Evolutionary conservation across 2,329 filamentous ascomycete genomes (phyloP), one percentile per base, ranked within the genome.

Genomic region (Aureobasidium leucospermi): DNA sequence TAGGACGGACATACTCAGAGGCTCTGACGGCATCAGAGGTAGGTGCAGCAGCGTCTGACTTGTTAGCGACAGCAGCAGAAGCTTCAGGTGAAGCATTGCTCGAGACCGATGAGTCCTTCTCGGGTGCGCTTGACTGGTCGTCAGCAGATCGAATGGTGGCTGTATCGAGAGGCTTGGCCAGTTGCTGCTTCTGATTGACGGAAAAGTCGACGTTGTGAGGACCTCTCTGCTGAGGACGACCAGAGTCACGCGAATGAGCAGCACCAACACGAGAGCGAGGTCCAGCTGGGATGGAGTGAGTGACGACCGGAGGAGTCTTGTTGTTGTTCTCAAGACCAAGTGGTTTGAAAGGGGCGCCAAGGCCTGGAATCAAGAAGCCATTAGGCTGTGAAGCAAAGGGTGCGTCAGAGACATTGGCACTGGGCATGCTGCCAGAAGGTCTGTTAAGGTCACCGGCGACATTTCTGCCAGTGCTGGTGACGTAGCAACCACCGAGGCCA

Each of bases 361-460:
- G 52, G 9, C 52, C 52, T 31, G 52, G 52, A 16, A 56, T 56
- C 31, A 38, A 10, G 39, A 56, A 34, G 16, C 52, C 52, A 43
- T 23, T 28, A 9, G 28, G 28, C 28, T 42, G 51, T 23, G 51
- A 39, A 32, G 16, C 28, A 13, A 55, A 43, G 2, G 38, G 32
- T n/a, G 28, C 1, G 19, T 36, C 15, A 2, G 19, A 39, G 19
- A 41, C 34, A 39, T 10, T 16, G 19, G 6, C 23, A 11, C 7
- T 7, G 9, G 48, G 3, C 2, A 13, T 36, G 15, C 23, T 16
- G 29, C 34, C 32, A 34, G 46, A 3, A 13, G n/a, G 3, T 23
- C 4, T 13, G 15, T 5, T 16, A 11, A 19, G n/a, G 4, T 31
- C 48, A 15, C 29, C 1, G 48, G 6, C 13, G 6, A 13, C 8